Conservation (phyloP, 805 yeast genomes). For the Myxozyma mucilagina region DNA sequence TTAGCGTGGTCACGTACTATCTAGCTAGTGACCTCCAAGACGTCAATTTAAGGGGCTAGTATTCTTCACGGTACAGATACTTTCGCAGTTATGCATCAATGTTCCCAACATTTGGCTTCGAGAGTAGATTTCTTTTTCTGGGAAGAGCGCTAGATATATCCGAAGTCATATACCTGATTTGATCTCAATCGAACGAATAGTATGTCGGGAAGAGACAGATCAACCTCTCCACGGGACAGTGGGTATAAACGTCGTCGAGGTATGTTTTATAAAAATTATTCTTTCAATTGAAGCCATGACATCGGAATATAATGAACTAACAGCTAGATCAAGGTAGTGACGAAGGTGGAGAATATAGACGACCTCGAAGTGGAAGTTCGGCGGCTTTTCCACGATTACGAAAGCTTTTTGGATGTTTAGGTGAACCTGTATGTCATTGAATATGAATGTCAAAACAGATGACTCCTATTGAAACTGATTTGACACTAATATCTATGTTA, state of each 20-base stretch:
- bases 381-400: conserved; percentile 16
- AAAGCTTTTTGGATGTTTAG: conserved; percentile 17
- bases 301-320: background rate
- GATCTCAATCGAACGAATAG: no score
- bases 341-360: conserved; percentile 12
- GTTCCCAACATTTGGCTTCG: no score
- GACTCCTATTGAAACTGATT: background rate
- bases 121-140: no score
- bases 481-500: background rate
- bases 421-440: conserved; percentile 24
- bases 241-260: conserved; percentile 14
- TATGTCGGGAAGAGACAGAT: conserved; percentile 2
- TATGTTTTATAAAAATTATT: background rate
- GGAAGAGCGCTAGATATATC: no score
- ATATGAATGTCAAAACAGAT: background rate
- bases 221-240: conserved; percentile 4
- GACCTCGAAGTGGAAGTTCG: conserved; percentile 8
- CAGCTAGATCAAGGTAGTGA: conserved; percentile 9
- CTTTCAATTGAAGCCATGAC: background rate
- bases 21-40: no score
- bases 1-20: no score
- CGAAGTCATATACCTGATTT: no score
- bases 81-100: no score
- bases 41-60: no score
- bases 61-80: no score